Evolutionary conservation across 106 monocot species (phyloP), one percentile per base, ranked within the genome.

Genomic region (Platanthera guangdongensis): DNA sequence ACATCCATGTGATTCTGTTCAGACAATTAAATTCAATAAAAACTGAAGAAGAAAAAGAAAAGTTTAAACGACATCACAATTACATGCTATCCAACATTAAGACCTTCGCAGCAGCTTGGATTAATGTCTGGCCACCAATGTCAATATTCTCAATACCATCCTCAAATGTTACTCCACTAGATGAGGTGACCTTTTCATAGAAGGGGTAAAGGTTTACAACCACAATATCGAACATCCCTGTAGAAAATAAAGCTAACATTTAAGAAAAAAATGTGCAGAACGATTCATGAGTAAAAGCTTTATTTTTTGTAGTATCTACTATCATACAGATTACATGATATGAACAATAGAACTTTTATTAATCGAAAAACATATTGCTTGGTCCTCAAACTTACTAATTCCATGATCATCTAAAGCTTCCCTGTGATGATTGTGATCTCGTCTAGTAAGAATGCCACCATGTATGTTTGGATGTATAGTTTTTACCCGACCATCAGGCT

Each of bases 401-500:
- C 87, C 87, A 80, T 91, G 89, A 46, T 77, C 82, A 57, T 78
- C 82, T 57, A 97, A 78, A 50, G 91, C 85, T 76, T 89, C 91
- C 87, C 91, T 87, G 79, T 97, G 96, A 77, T 83, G 78, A 18
- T 52, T 53, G 25, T 87, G 72, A 80, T 97, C 93, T 85, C 96
- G 91, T 81, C 91, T 77, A 80, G 96, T 93, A 78, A 97, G 96
- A 86, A 97, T 97, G 32, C 91, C 96, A 49, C 89, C 93, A 86
- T 93, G 91, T 86, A 97, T 82, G 67, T 76, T 82, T 78, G 96
- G 96, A 89, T 97, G 96, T 68, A 97, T 78, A 57, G 96, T 97
- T 82, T 97, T 97, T 7, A 97, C 96, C 67, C 96, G 85, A 28
- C 93, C 96, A 89, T 93, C 96, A 77, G 93, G 82, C 91, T 94